Conservation (phyloP, 495 filamentous ascomycete genomes). For the Penicillium salamii region DNA sequence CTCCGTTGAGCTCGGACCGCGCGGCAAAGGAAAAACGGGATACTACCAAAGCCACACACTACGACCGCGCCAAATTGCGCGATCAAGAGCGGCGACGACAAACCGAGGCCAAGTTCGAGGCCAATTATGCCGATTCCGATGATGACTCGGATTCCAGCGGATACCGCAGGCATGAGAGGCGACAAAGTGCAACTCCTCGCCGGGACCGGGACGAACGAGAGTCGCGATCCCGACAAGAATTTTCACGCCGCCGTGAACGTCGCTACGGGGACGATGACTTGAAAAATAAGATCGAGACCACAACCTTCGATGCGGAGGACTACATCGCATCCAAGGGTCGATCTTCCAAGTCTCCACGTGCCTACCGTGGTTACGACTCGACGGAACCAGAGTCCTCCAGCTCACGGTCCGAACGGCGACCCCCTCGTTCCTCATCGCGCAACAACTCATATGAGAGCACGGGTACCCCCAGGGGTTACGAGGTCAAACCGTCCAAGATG, state of each 20-base stretch:
- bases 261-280: slow-evolving; percentile 27
- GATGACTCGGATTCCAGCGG: slow-evolving; percentile 32
- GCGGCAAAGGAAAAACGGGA: slow-evolving; percentile 34
- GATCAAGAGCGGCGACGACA: slow-evolving; percentile 53
- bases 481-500: slow-evolving; percentile 29
- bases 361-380: slow-evolving; percentile 31
- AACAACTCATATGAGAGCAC: slow-evolving; percentile 35
- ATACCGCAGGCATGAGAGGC: neutral
- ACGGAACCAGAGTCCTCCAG: slow-evolving; percentile 33
- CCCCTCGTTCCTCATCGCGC: slow-evolving; percentile 29
- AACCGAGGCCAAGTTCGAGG: slow-evolving; percentile 42
- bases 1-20: slow-evolving; percentile 22
- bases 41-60: slow-evolving; percentile 27
- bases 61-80: slow-evolving; percentile 41
- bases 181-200: neutral
- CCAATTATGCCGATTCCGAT: slow-evolving; percentile 33
- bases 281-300: slow-evolving; percentile 28
- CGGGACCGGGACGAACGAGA: slow-evolving; percentile 16
- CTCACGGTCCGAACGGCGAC: slow-evolving; percentile 27
- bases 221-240: slow-evolving; percentile 18
- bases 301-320: slow-evolving; percentile 24
- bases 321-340: slow-evolving; percentile 42
- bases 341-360: slow-evolving; percentile 32
- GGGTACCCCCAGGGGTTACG: slow-evolving; percentile 25
- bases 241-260: slow-evolving; percentile 16